Evolutionary conservation across 352 stramenopile genomes (phyloP), one percentile per base, ranked within the genome.

Genomic region (Thraustochytrium sp.): DNA sequence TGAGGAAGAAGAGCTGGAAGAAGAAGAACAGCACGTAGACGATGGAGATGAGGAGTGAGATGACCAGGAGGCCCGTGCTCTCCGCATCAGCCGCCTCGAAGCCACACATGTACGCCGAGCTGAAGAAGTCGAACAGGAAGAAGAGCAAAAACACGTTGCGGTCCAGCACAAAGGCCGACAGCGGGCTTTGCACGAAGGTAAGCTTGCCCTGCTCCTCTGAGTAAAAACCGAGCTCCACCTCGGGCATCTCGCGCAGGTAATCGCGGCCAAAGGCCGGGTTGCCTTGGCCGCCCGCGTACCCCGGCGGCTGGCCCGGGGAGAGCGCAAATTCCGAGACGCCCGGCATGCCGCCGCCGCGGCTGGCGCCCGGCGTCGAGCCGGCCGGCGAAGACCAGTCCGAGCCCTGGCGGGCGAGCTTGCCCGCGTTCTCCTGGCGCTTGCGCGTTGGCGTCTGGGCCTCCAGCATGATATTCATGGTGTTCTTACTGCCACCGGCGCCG

Each of bases 401-500:
- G n/a, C n/a, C n/a, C n/a, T n/a, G n/a, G n/a, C n/a, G n/a, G n/a
- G n/a, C n/a, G n/a, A 46, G 23, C 3, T 72, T 72, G 1, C 36
- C 37, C n/a, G 2, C 11, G 34, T 9, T 37, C 2, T 80, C 68
- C 46, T 64, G 46, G 37, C 68, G 48, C 26, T 64, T 61, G 44
- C 76, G 76, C 29, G 68, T 80, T 0, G 68, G 68, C 49, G 68
- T 80, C 51, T 80, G 68, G 8, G 68, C 37, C 29, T 72, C 68
- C 9, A 80, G 68, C 68, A 80, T 80, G 51, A 42, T 31, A 21
- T 51, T 44, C 68, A 80, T 80, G 23, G 68, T 80, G 51, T 80
- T 80, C 34, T 75, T 75, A 11, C 16, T 54, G 42, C 42, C 42
- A 5, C 5, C 5, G 42, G 16, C 42, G 5, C 5, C 42, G 42